These are phyloP conservation scores for Saccharomyces kudriavzevii DNA, from an alignment of 805 yeast species.

Conservation along the genomic window DNA sequence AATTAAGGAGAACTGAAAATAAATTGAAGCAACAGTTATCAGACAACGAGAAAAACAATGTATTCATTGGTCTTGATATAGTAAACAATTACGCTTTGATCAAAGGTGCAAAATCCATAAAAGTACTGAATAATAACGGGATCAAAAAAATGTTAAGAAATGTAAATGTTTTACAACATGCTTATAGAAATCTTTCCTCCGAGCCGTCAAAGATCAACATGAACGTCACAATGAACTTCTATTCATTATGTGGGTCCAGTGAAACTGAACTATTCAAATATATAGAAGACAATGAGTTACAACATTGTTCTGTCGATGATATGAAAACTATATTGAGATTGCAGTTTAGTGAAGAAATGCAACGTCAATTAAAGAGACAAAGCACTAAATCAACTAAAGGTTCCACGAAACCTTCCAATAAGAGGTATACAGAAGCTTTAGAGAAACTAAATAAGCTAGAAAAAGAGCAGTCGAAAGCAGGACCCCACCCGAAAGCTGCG, in stretches of 20 bases:
- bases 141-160: slow-evolving; percentile 26
- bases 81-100: slow-evolving; percentile 19
- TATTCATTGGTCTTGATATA: slow-evolving; percentile 23
- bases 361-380: slow-evolving; percentile 15
- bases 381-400: slow-evolving; percentile 11
- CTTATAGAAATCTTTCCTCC: slow-evolving; percentile 17
- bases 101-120: slow-evolving; percentile 20
- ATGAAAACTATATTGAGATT: slow-evolving; percentile 25
- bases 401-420: slow-evolving; percentile 20
- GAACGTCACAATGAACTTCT: slow-evolving; percentile 18
- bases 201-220: slow-evolving; percentile 19
- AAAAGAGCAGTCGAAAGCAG: background rate
- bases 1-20: slow-evolving; percentile 23
- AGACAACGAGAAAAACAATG: slow-evolving; percentile 12
- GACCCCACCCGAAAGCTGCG: background rate
- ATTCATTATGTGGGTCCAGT: slow-evolving; percentile 18
- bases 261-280: slow-evolving; percentile 17
- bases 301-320: slow-evolving; percentile 13
- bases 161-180: slow-evolving; percentile 26
- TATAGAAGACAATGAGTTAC: slow-evolving; percentile 13
- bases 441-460: slow-evolving; percentile 5
- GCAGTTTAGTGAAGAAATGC: slow-evolving; percentile 26
- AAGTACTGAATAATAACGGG: slow-evolving; percentile 25
- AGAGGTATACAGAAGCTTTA: slow-evolving; percentile 23
- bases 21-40: slow-evolving; percentile 18